phyloP scores from a whole-genome alignment of 345 rosid genomes.

The Cardamine occulta region DNA sequence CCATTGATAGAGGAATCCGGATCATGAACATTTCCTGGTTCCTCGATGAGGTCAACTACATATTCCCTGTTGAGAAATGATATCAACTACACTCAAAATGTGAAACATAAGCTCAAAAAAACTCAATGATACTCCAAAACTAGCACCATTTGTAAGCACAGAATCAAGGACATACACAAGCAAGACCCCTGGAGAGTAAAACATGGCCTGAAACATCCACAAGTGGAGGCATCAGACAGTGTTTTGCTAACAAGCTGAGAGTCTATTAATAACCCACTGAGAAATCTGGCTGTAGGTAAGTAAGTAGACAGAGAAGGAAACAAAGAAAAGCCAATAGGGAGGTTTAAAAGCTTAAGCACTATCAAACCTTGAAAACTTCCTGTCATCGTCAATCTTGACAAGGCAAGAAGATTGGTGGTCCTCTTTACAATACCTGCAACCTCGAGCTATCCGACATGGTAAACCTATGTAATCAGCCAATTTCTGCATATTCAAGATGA shows the following conservation, averaged over 20 bases:
- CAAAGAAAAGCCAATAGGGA: not conserved
- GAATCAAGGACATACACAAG: constrained; percentile 43
- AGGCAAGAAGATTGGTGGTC: constrained; percentile 93
- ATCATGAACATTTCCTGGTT: constrained; percentile 85
- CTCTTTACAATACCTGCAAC: constrained; percentile 85
- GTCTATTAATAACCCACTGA: constrained; percentile 23
- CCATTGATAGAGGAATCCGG: constrained; percentile 92
- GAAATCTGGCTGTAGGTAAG: constrained; percentile 1
- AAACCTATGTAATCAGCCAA: constrained; percentile 92
- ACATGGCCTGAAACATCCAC: constrained; percentile 17
- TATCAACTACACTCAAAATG: constrained; percentile 19
- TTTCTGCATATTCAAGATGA: constrained; percentile 60
- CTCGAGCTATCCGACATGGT: constrained; percentile 97
- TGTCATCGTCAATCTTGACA: constrained; percentile 83
- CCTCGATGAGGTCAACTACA: constrained; percentile 92
- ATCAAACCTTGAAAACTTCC: constrained; percentile 64
- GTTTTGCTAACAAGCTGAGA: constrained; percentile 7
- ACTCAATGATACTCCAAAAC: constrained; percentile 3
- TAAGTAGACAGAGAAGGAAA: constrained; percentile 8
- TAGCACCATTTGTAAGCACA: constrained; percentile 31
- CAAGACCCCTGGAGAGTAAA: constrained; percentile 31
- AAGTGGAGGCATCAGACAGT: constrained; percentile 9
- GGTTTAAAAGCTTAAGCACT: constrained; percentile 8
- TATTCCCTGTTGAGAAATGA: constrained; percentile 71
- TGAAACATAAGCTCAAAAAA: constrained; percentile 11